Evolutionary conservation across 2,329 filamentous ascomycete species (phyloP), one percentile per base, ranked within the genome.

Genomic region (Ascomycota sp.): DNA sequence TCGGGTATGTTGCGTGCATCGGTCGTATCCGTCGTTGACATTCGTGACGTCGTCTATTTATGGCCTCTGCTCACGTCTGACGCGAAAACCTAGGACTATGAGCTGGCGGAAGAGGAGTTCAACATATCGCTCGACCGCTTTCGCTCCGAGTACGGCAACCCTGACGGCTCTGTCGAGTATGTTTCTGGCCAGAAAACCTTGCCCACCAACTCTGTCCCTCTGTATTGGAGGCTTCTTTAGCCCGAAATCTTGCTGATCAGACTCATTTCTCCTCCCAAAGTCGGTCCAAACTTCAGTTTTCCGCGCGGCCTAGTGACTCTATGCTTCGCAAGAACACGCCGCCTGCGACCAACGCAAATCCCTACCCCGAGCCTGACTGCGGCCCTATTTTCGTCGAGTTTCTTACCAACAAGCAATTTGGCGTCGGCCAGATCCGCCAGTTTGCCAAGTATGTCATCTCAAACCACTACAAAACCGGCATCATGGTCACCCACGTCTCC

Each of bases 361-460:
- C 77, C 27, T 64, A 77, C 44, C 79, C 76, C 23, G 59, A 61
- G 30, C 63, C 76, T 31, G 74, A 81, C 44, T 79, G 83, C 51
- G 89, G 89, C 47, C 79, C 73, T 32, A 76, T 98, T 59, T 93
- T 80, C 68, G 69, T 95, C 44, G 83, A 95, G 57, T 98, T 98
- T 63, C 76, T 80, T 47, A 59, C 67, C 39, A 80, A 91, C 40
- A 59, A 73, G 38, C 69, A 66, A 33, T 75, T 95, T 35, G 89
- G 89, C 41, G 81, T 93, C 47, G 83, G 83, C 56, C 81, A 93
- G 52, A 79, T 95, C 55, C 83, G 86, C 52, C 63, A 68, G 33
- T 98, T 94, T 54, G 82, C 83, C 42, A 75, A 83, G 47, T 70
- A 80, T 53, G 75, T 91, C 46, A 65, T 73, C 43, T 63, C 73